Base-by-base conservation (phyloP, 1,284 basidiomycete species). In the Coniophora puteana region DNA sequence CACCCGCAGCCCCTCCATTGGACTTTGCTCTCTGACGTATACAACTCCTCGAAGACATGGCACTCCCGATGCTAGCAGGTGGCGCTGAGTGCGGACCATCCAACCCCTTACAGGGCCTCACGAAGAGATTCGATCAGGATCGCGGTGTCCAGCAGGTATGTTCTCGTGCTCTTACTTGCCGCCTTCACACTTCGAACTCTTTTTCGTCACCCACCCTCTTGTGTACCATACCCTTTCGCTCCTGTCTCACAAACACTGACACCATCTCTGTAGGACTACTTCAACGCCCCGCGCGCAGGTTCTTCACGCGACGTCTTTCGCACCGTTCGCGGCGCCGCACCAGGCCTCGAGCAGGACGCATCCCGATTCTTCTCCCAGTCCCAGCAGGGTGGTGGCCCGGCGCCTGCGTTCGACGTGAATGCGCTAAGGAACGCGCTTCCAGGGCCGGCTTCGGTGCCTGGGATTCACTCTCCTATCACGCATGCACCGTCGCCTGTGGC, bases 81-180 rank as follows among this genome's bases (percentile, higher is more conserved):
- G 77, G 77, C 30, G 73, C 84, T 1, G 87, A 90, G 35, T 93
- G 89, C 50, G 89, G 89, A 1, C 89, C 89, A 5, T 74, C 76
- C 2, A 92, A 91, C 57, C 78, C 88, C 10, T 61, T 93, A n/a
- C 85, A 89, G 53, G 76, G 74, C 17, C 74, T 93, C 6, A 71
- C 83, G 1, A 91, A 91, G 57, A 71, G 75, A 37, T 83, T 90
- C 51, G 84, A 88, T 49, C 73, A 76, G 40, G 89, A 92, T 58
- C 72, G 86, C 53, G 88, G 87, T 14, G 58, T 78, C 8, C 85
- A 89, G 60, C 87, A 89, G 69, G 89, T 89, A n/a, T 27, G 17
- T 30, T 11, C 11, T 12, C 30, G 23, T 25, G 36, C 10, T n/a
- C 20, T 36, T 12, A 23, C 26, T 25, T 12, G 36, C 22, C n/a